Base-by-base conservation (phyloP, 2,329 filamentous ascomycete species). In the Stagonosporopsis chrysanthemi region DNA sequence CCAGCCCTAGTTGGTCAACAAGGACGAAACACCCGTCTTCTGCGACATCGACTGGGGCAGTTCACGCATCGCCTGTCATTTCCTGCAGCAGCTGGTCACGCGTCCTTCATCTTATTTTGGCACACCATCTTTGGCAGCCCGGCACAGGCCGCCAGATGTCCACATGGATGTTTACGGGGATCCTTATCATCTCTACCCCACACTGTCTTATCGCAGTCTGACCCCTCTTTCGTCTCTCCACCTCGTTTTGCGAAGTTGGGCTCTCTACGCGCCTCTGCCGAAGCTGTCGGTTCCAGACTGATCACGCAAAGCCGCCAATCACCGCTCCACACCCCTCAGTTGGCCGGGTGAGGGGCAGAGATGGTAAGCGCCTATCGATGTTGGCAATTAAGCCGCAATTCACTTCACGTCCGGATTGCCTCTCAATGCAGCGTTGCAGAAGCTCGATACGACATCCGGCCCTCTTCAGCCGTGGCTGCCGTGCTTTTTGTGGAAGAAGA, bases 1-100 rank as follows among this genome's bases (percentile, higher is more conserved):
- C 31, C 42, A 38, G 41, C 39, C 65, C 69, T 63, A 69, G 67
- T 59, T 68, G 66, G 65, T 56, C 67, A 70, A 61, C 28, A 50
- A 52, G 44, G 31, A 39, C 57, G 42, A 63, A 60, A 62, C 58
- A 58, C 55, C 50, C 56, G 50, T 50, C 50, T 53, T 19, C 54
- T 56, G 61, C 55, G 47, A 56, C 48, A 22, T 50, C 46, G 51
- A 58, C 51, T 51, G 51, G 41, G 36, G 50, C 56, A 40, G 56
- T 58, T 47, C 46, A 35, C 56, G 41, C 50, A 44, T 28, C 42
- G 38, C 41, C 51, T 51, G 19, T 28, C 24, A 14, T 51, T 54
- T 38, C 54, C 39, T 31, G 28, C 44, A 57, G 38, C 35, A 52
- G 46, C 36, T 46, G 46, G 51, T 58, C 56, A 58, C 56, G 56